These are phyloP conservation scores for Chlamydomonas schloesseri DNA, from an alignment of 139 green algal genomes.

Conservation along the genomic window DNA sequence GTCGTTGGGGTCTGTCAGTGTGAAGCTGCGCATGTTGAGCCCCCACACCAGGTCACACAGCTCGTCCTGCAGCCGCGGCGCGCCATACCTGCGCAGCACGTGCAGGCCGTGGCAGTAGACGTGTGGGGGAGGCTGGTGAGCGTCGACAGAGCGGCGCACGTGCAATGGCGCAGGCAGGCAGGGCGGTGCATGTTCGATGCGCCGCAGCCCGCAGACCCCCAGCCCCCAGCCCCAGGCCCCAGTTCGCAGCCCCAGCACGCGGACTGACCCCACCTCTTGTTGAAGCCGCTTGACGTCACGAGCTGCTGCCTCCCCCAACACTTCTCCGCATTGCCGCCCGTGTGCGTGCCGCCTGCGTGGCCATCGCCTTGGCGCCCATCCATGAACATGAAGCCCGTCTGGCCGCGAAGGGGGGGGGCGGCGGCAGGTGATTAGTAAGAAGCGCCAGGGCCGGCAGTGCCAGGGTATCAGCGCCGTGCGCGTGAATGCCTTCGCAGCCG, in stretches of 20 bases:
- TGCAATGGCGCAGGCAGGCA: too few relatives aligned
- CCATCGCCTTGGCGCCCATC: neutral
- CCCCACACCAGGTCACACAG: neutral
- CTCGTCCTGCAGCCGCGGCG: neutral
- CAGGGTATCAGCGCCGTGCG: neutral
- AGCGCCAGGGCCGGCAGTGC: neutral
- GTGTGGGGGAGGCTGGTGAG: neutral
- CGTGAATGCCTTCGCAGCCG: neutral
- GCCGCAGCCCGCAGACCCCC: too few relatives aligned
- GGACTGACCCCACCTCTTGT: conserved; percentile 25
- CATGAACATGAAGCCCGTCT: conserved; percentile 8
- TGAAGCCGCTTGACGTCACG: neutral
- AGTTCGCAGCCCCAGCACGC: neutral
- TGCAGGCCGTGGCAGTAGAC: too few relatives aligned
- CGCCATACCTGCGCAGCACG: conserved; percentile 4
- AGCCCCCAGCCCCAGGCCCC: neutral
- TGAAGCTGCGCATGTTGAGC: conserved; percentile 14
- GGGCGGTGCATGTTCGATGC: too few relatives aligned
- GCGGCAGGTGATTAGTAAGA: neutral
- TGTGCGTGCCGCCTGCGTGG: conserved; percentile 35
- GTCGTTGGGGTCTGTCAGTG: neutral
- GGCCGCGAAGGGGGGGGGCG: neutral
- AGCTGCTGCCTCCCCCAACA: conserved; percentile 45
- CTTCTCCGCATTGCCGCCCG: neutral
- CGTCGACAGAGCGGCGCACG: too few relatives aligned